A percentile compares a stretch with the other conserved stretches of the same genome.
Conservation (phyloP, 805 yeast species). For the Diddensiella santjacobensis region DNA sequence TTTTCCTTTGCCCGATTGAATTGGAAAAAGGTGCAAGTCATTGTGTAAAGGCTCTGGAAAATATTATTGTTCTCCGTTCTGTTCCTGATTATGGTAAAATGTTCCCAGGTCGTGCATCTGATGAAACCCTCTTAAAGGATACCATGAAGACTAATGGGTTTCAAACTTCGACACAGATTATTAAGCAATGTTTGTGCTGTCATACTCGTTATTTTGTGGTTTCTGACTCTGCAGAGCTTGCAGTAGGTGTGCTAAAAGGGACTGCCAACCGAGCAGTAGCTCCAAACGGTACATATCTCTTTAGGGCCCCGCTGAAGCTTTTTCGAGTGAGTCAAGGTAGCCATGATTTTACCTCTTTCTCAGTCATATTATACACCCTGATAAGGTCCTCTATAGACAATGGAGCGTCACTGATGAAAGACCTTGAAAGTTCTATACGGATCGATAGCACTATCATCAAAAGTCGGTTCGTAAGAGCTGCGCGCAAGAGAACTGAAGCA, state of each 20-base stretch:
- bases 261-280: neutral
- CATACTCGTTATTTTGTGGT: neutral
- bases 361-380: neutral
- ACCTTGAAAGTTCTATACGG: too few relatives aligned
- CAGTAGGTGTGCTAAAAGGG: neutral
- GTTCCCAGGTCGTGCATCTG: too few relatives aligned
- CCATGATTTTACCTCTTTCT: neutral
- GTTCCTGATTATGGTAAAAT: neutral
- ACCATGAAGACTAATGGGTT: neutral
- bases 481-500: too few relatives aligned
- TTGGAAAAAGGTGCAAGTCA: neutral
- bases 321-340: neutral
- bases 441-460: neutral
- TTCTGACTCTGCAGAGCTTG: neutral
- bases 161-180: neutral
- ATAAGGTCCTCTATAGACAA: neutral
- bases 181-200: neutral
- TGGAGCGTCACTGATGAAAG: too few relatives aligned
- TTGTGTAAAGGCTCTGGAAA: neutral
- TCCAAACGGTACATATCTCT: neutral
- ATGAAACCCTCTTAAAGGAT: neutral
- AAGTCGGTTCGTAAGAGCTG: neutral
- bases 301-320: neutral
- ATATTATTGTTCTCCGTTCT: neutral
- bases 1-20: neutral